phyloP scores from a whole-genome alignment of 306 rosid species.

The Medicago arabica region DNA sequence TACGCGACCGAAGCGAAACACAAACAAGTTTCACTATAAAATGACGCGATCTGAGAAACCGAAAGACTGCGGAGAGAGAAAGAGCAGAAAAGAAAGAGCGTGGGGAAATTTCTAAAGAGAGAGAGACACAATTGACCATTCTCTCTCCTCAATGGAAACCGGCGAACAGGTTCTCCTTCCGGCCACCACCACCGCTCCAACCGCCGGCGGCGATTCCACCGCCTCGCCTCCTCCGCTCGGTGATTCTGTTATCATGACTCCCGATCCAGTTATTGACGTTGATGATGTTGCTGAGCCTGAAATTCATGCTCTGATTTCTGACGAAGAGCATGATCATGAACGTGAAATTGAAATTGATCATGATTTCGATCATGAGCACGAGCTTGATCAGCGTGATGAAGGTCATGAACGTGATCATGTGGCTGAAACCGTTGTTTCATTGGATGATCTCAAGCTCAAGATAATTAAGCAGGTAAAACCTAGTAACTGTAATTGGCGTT shows the following conservation, averaged over 20 bases:
- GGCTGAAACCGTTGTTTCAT: constrained; percentile 52
- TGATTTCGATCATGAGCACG: constrained; percentile 40
- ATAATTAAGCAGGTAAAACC: constrained; percentile 73
- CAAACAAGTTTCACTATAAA: constrained; percentile 34
- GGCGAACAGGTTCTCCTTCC: constrained; percentile 58
- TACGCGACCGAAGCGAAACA: constrained; percentile 16
- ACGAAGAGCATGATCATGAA: constrained; percentile 59
- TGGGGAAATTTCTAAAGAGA: constrained; percentile 39
- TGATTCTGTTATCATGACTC: background rate
- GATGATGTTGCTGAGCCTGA: constrained; percentile 49
- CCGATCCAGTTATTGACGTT: constrained; percentile 46
- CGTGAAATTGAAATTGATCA: constrained; percentile 26
- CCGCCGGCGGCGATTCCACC: constrained; percentile 45
- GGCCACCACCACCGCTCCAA: constrained; percentile 36
- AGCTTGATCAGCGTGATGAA: constrained; percentile 45
- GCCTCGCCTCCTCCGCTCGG: constrained; percentile 47
- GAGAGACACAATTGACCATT: constrained; percentile 11
- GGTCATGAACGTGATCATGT: constrained; percentile 53
- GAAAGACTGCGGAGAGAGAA: constrained; percentile 50
- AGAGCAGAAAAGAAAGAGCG: constrained; percentile 55
- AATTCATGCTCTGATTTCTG: constrained; percentile 54
- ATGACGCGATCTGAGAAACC: background rate
- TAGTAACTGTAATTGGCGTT: constrained; percentile 1
- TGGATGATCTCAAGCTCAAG: constrained; percentile 80
- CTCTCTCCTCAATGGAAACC: constrained; percentile 70